Evolutionary conservation across 371 early-diverging fungal genomes (phyloP).

Genomic region (Mucor irregularis): DNA sequence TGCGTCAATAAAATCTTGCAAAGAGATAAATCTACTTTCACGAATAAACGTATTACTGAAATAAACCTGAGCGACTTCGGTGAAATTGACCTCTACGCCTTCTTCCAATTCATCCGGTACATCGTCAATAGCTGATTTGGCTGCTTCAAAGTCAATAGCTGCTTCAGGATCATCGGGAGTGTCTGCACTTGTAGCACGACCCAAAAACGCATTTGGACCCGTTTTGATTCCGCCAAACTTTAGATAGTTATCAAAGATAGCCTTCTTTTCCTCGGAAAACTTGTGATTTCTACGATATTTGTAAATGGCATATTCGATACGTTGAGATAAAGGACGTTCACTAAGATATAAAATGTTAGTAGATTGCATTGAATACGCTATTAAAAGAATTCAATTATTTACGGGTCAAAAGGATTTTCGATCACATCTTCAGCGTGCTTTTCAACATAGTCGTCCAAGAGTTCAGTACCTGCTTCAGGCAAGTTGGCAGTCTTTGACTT

Average conservation of each 20-base stretch:
- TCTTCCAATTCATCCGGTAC: slow-evolving; percentile 54
- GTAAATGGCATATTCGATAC: slow-evolving; percentile 60
- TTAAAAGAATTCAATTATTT: slow-evolving; percentile 6
- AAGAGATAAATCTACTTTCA: slow-evolving; percentile 40
- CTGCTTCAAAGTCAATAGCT: slow-evolving; percentile 50
- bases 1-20: slow-evolving; percentile 46
- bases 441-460: slow-evolving; percentile 38
- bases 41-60: slow-evolving; percentile 53
- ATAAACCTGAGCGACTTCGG: slow-evolving; percentile 59
- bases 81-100: slow-evolving; percentile 48
- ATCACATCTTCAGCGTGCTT: slow-evolving; percentile 47
- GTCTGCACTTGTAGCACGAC: slow-evolving; percentile 40
- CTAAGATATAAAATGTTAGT: slow-evolving; percentile 20
- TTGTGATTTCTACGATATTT: slow-evolving; percentile 59
- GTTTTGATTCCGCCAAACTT: slow-evolving; percentile 56
- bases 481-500: slow-evolving; percentile 48
- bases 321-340: slow-evolving; percentile 41
- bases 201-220: slow-evolving; percentile 58
- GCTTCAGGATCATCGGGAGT: slow-evolving; percentile 40
- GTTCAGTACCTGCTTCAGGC: slow-evolving; percentile 54
- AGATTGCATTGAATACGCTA: background rate
- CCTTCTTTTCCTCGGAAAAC: slow-evolving; percentile 37
- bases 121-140: slow-evolving; percentile 43
- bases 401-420: slow-evolving; percentile 46
- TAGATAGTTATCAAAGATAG: slow-evolving; percentile 55